Conservation (phyloP, 2,329 filamentous ascomycete genomes). For the Emergomyces pasteurianus region DNA sequence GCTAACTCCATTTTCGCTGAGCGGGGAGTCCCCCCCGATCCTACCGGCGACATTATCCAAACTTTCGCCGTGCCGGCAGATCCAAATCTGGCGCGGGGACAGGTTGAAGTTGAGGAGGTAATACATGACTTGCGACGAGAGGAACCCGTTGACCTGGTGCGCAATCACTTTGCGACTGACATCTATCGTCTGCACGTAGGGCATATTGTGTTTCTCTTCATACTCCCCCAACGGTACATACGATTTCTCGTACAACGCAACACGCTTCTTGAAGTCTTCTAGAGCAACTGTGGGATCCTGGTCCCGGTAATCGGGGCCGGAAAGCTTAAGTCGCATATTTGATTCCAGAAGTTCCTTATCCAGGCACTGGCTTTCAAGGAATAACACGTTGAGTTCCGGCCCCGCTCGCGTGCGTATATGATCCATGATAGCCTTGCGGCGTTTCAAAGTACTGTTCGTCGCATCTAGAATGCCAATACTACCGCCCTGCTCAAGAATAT, state of each 20-base stretch:
- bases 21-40: constrained; percentile 78
- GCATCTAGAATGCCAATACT: constrained; percentile 93
- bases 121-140: constrained; percentile 83
- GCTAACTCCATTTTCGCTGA: constrained; percentile 66
- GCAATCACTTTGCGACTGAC: constrained; percentile 90
- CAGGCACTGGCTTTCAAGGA: constrained; percentile 87
- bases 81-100: constrained; percentile 92
- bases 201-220: constrained; percentile 81
- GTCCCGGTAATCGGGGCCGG: constrained; percentile 87
- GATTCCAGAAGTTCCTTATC: constrained; percentile 77
- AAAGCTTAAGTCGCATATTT: constrained; percentile 94
- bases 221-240: constrained; percentile 85
- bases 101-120: constrained; percentile 97
- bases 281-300: constrained; percentile 80
- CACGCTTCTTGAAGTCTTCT: constrained; percentile 83
- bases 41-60: constrained; percentile 75
- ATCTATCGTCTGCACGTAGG: constrained; percentile 96
- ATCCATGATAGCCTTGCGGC: constrained; percentile 71
- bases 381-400: constrained; percentile 75
- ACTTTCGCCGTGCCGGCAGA: constrained; percentile 89
- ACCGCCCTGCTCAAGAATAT: constrained; percentile 68
- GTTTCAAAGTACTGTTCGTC: constrained; percentile 86
- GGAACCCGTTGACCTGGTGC: constrained; percentile 80
- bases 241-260: constrained; percentile 84
- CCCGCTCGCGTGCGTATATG: constrained; percentile 73